Evolutionary conservation across 2,329 filamentous ascomycete species (phyloP).

Genomic region (Hymenoscyphus repandus): DNA sequence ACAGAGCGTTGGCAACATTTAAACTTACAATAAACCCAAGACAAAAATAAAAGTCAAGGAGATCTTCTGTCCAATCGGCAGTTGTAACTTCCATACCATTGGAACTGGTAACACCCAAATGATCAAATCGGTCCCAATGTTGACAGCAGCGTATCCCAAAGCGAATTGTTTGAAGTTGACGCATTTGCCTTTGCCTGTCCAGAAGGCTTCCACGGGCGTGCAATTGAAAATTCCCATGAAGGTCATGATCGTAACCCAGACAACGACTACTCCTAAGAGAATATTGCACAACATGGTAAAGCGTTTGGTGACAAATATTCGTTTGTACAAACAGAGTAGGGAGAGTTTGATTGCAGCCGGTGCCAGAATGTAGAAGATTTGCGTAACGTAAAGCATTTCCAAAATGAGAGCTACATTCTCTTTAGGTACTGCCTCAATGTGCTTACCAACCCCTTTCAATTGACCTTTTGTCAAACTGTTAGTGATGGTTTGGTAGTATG

Average conservation of each 20-base stretch:
- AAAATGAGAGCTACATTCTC: neutral
- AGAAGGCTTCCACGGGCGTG: neutral
- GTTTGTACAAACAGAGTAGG: neutral
- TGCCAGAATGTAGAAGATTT: neutral
- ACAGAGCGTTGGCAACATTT: neutral
- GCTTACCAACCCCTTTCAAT: neutral
- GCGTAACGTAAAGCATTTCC: neutral
- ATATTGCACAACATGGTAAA: neutral
- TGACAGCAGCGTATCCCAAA: neutral
- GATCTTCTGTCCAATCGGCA: slow-evolving; percentile 9
- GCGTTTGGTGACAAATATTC: neutral
- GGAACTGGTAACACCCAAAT: slow-evolving; percentile 32
- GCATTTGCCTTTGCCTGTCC: neutral
- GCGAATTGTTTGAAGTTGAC: neutral
- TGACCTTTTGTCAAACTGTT: no score
- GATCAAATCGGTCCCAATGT: slow-evolving; percentile 9
- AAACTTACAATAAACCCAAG: neutral
- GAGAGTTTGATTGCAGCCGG: neutral
- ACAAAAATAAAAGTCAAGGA: neutral
- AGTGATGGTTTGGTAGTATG: no score
- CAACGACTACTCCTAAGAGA: neutral
- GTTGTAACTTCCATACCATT: slow-evolving; percentile 32
- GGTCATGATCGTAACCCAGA: neutral
- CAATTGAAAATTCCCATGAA: neutral
- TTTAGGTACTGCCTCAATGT: neutral